phyloP scores from a whole-genome alignment of 805 yeast species.

The Saccharomycopsis javanensis region DNA sequence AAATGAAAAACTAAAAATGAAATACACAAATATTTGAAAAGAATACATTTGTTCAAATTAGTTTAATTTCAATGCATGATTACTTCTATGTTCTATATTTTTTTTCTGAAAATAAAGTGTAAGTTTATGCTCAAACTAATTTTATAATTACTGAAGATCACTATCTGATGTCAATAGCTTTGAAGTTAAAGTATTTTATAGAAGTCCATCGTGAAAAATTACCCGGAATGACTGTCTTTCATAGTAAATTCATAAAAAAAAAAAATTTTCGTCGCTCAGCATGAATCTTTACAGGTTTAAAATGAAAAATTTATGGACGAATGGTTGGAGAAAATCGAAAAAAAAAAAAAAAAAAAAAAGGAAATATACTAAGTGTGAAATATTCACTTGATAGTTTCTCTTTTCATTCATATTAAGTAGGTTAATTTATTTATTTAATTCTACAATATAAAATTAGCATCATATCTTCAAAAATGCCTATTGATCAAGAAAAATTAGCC shows the following conservation, averaged over 20 bases:
- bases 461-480: conserved; percentile 43
- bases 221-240: not conserved
- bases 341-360: not conserved
- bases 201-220: not conserved
- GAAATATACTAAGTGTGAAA: not conserved
- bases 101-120: too few species aligned
- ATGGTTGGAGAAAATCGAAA: not conserved
- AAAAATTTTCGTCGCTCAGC: conserved; percentile 1
- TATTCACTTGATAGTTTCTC: not conserved
- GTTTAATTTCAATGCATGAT: conserved; percentile 82
- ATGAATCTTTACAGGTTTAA: not conserved
- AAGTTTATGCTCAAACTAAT: too few species aligned
- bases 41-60: conserved; percentile 59
- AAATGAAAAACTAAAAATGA: not conserved
- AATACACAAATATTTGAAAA: conserved; percentile 63
- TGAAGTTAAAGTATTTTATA: too few species aligned
- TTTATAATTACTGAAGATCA: too few species aligned
- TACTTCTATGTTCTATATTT: not conserved
- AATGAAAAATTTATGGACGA: conserved; percentile 1
- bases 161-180: not conserved
- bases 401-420: not conserved
- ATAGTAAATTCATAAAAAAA: not conserved
- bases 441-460: not conserved
- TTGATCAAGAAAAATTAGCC: conserved; percentile 91
- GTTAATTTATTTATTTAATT: too few species aligned